Percentiles rank a stretch among this genome's conserved stretches.
phyloP scores from a whole-genome alignment of 768 basidiomycete genomes.

The Piloderma croceum region DNA sequence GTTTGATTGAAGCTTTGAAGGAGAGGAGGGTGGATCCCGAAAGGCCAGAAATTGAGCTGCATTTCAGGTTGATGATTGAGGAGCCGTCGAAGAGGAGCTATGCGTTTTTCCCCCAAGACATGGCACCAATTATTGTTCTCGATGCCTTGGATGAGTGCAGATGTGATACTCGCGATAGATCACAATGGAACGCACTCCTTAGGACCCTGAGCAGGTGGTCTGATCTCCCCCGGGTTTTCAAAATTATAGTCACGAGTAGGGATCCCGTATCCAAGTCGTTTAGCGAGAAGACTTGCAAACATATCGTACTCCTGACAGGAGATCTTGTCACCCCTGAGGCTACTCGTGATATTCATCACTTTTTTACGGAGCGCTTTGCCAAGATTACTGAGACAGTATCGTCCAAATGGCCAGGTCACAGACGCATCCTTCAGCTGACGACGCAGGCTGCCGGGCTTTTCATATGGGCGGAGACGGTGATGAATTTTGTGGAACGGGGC shows the following conservation, averaged over 20 bases:
- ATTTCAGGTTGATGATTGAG: constrained; percentile 16
- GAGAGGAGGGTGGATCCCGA: constrained; percentile 14
- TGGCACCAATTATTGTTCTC: constrained; percentile 22
- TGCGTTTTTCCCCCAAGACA: constrained; percentile 3
- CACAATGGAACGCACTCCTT: constrained; percentile 15
- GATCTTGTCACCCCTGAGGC: constrained; percentile 10
- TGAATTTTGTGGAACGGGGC: too few species aligned
- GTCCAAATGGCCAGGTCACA: constrained; percentile 14
- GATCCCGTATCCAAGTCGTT: constrained; percentile 10
- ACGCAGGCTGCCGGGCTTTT: constrained; percentile 25
- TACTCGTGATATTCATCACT: constrained; percentile 20
- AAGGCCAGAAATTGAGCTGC: constrained; percentile 8
- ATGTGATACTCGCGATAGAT: constrained; percentile 10
- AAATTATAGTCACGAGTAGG: constrained; percentile 24
- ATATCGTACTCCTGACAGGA: constrained; percentile 16
- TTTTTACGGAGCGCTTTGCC: constrained; percentile 11
- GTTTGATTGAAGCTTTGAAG: constrained; percentile 9
- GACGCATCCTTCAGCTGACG: constrained; percentile 15
- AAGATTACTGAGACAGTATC: constrained; percentile 10
- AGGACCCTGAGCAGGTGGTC: constrained; percentile 19
- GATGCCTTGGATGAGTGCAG: constrained; percentile 30
- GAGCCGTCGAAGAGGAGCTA: constrained; percentile 12
- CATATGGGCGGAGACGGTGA: constrained; percentile 23
- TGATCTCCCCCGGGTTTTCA: constrained; percentile 15
- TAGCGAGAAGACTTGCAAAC: constrained; percentile 9